phyloP scores from a whole-genome alignment of 768 basidiomycete genomes.

The Lactarius quietus region DNA sequence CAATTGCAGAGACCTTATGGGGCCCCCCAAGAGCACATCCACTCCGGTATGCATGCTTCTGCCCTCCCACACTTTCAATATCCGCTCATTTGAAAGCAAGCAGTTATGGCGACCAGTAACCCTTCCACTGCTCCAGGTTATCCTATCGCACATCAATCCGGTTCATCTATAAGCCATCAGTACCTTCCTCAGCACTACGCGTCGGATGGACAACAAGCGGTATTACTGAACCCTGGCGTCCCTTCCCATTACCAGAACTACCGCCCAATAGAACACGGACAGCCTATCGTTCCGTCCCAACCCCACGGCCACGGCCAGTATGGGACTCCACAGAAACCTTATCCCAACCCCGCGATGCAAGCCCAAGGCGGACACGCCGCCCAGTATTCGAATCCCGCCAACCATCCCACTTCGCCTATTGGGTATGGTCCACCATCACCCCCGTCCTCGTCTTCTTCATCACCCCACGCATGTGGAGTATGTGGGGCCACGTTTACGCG shows the following conservation, averaged over 20 bases:
- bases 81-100: conserved; percentile 1
- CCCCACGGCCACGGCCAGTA: not conserved
- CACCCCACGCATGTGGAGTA: conserved; percentile 67
- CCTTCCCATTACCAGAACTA: conserved; percentile 24
- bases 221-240: conserved; percentile 20
- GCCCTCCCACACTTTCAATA: not conserved
- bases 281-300: conserved; percentile 25
- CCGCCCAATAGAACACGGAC: conserved; percentile 21
- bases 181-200: conserved; percentile 18
- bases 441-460: conserved; percentile 41
- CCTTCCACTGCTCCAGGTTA: not conserved
- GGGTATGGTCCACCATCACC: conserved; percentile 29
- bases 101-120: conserved; percentile 7
- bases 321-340: conserved; percentile 15
- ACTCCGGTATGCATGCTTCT: conserved; percentile 6
- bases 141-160: conserved; percentile 22
- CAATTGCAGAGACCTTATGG: conserved; percentile 18
- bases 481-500: conserved; percentile 80
- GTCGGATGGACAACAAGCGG: conserved; percentile 10
- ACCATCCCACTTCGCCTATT: conserved; percentile 20
- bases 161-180: conserved; percentile 12
- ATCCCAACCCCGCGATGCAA: conserved; percentile 17
- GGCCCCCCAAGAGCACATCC: conserved; percentile 10
- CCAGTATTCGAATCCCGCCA: conserved; percentile 25
- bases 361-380: conserved; percentile 13